Base-by-base conservation (phyloP, 1,284 basidiomycete species). In the Cystobasidium slooffiae region DNA sequence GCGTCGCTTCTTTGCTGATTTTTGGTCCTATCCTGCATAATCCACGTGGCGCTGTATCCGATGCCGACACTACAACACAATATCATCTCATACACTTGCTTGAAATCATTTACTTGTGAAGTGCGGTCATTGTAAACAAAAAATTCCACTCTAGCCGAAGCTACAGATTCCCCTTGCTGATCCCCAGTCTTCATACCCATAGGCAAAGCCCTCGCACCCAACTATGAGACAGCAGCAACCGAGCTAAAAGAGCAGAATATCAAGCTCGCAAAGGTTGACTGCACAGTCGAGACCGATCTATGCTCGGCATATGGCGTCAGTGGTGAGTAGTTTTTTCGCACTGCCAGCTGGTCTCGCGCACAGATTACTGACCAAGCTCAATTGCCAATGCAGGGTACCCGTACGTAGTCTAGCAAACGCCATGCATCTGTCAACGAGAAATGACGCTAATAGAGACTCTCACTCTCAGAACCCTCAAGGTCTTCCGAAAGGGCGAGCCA, bases 191-290 rank as follows among this genome's bases (percentile, higher is more conserved):
- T 22, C 37, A 58, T 46, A 12, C 31, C 53, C 20, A 58, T 39
- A 59, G 58, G 41, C 58, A 63, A 58, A 58, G 73, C 68, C 5
- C 87, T 95, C 64, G 93, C 92, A 37, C 93, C 92, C 75, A 89
- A 99, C 80, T 99, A 98, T 82, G 95, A 97, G 84, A 92, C 94
- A 83, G 96, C 97, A 16, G 94, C 97, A 3, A 96, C 93, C 20
- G 86, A 88, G 64, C 89, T 99, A 82, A 95, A 96, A 85, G 90
- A 90, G 77, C 90, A 89, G 82, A 86, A 86, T 83, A 94, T 99
- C 85, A 92, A 92, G 84, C 85, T 99, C 70, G 95, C 94, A 78
- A 97, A 99, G 84, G 84, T 85, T 37, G 82, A 85, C 80, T 84
- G 83, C 78, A 80, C 80, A 20, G 93, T 94, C 75, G 94, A 84